Evolutionary conservation across 768 basidiomycete species (phyloP).

Genomic region (Leccinum ochraceum): DNA sequence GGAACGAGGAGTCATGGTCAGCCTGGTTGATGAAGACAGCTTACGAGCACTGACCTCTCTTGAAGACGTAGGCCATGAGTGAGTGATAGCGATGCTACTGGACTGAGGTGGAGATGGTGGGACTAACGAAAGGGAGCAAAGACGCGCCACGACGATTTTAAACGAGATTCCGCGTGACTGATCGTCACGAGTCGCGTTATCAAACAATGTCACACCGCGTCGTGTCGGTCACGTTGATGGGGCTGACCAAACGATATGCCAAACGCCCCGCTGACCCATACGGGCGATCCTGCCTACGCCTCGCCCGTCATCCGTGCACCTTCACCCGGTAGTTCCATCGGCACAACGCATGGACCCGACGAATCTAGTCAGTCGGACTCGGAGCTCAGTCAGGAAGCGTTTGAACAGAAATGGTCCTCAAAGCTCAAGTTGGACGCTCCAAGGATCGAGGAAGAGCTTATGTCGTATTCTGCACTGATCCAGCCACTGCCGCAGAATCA

Average conservation of each 20-base stretch:
- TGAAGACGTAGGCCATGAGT: constrained; percentile 54
- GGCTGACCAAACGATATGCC: constrained; percentile 22
- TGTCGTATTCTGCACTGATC: constrained; percentile 35
- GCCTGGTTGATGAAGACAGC: not conserved
- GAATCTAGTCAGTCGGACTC: constrained; percentile 44
- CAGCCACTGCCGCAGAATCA: constrained; percentile 33
- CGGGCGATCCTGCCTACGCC: constrained; percentile 41
- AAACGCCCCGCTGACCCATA: constrained; percentile 32
- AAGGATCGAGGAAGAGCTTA: constrained; percentile 39
- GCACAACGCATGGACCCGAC: constrained; percentile 47
- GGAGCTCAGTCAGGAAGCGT: constrained; percentile 39
- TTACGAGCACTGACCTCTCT: constrained; percentile 46
- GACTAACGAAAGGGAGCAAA: constrained; percentile 14
- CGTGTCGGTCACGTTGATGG: constrained; percentile 4
- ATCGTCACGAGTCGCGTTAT: constrained; percentile 30
- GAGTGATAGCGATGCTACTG: constrained; percentile 2
- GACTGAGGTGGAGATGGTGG: constrained; percentile 25
- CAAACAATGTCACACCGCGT: constrained; percentile 38
- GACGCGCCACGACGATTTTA: constrained; percentile 36
- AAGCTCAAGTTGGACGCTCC: constrained; percentile 37
- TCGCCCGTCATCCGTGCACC: constrained; percentile 47
- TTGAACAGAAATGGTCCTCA: constrained; percentile 38
- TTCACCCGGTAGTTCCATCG: constrained; percentile 49
- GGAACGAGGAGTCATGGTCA: constrained; percentile 12
- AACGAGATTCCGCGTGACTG: constrained; percentile 27